These are phyloP conservation scores for Artemisia annua DNA, from an alignment of 129 eudicot genomes.

Conservation along the genomic window DNA sequence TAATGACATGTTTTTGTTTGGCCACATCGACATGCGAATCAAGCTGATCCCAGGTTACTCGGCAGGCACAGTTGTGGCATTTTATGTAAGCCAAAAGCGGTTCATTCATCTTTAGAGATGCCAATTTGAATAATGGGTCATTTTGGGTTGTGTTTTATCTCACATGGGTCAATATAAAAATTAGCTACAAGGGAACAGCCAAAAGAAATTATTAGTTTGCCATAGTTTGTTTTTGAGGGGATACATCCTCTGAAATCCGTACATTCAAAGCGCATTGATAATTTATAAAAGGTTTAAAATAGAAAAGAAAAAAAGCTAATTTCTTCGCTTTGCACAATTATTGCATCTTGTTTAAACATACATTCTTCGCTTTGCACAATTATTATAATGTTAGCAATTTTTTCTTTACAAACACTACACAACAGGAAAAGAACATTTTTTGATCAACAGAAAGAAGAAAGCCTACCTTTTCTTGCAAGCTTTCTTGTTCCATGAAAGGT, in stretches of 20 bases:
- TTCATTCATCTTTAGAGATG: constrained; percentile 1
- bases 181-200: background rate
- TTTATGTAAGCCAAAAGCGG: constrained; percentile 47
- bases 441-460: constrained; percentile 18
- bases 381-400: background rate
- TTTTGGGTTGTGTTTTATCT: background rate
- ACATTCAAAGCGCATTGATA: too few species aligned
- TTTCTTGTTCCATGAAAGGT: constrained; percentile 16
- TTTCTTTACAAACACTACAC: background rate
- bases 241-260: too few species aligned
- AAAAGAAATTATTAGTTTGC: too few species aligned
- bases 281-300: too few species aligned
- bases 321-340: too few species aligned
- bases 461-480: constrained; percentile 25
- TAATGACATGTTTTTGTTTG: constrained; percentile 77
- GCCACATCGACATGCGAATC: constrained; percentile 85
- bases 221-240: too few species aligned
- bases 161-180: background rate
- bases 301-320: too few species aligned
- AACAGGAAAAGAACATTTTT: constrained; percentile 36
- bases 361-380: too few species aligned
- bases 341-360: too few species aligned
- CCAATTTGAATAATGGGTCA: background rate
- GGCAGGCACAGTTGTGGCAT: constrained; percentile 91
- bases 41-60: constrained; percentile 77